Evolutionary conservation across 78 protist species (phyloP).

Genomic region (Blattamonas nauphoetae): DNA sequence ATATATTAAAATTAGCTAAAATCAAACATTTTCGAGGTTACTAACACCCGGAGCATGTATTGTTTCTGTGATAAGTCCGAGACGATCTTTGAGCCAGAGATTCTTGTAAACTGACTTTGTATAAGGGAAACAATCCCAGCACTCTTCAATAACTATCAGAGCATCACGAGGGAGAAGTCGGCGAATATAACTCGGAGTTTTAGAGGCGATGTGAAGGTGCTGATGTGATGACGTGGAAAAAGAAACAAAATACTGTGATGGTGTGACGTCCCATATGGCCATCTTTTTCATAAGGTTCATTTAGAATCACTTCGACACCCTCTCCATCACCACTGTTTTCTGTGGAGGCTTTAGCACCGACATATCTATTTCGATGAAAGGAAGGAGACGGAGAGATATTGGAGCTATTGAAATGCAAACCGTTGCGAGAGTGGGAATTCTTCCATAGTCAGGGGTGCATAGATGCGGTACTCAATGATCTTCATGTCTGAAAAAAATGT

Average conservation of each 20-base stretch:
- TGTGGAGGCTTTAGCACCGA: neutral
- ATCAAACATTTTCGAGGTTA: neutral
- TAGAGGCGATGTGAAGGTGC: neutral
- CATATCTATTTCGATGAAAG: neutral
- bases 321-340: neutral
- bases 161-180: neutral
- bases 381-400: neutral
- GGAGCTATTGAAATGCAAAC: neutral
- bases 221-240: too few species aligned
- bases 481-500: neutral
- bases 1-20: too few species aligned
- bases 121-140: neutral
- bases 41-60: neutral
- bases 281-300: neutral
- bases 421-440: neutral
- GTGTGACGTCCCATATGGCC: neutral
- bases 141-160: neutral
- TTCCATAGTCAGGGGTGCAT: neutral
- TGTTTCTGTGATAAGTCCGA: neutral
- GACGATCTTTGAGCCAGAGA: neutral
- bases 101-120: neutral
- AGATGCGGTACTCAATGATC: neutral
- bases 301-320: neutral
- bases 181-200: neutral
- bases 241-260: neutral